phyloP scores from a whole-genome alignment of 805 yeast species.

The Wickerhamiella musiphila region DNA sequence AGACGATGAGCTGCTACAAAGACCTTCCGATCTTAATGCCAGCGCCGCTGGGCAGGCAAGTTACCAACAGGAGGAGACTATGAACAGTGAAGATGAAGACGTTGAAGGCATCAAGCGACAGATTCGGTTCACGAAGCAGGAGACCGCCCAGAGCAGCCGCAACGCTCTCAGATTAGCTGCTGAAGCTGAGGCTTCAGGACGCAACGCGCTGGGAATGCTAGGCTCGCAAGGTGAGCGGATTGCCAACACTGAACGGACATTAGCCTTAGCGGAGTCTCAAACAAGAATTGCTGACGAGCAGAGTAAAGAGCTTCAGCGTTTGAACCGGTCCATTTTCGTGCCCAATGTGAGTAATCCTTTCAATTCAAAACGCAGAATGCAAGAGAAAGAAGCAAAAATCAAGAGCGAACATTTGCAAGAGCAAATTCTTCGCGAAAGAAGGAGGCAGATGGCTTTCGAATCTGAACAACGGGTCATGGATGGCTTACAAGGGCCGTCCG shows the following conservation, averaged over 20 bases:
- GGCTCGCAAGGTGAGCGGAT: slow-evolving; percentile 87
- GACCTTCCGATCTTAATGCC: slow-evolving; percentile 1
- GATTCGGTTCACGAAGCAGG: slow-evolving; percentile 68
- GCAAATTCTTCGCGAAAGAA: slow-evolving; percentile 42
- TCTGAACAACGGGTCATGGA: slow-evolving; percentile 53
- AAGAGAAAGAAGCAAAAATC: slow-evolving; percentile 55
- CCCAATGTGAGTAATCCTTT: slow-evolving; percentile 77
- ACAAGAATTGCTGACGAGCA: slow-evolving; percentile 68
- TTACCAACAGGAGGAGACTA: slow-evolving; percentile 7
- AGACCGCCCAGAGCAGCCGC: slow-evolving; percentile 69
- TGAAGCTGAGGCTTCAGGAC: slow-evolving; percentile 56
- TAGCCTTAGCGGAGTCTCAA: slow-evolving; percentile 65
- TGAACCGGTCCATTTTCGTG: slow-evolving; percentile 66
- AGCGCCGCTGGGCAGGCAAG: not conserved
- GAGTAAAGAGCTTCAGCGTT: slow-evolving; percentile 58
- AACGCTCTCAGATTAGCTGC: slow-evolving; percentile 59
- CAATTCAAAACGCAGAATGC: slow-evolving; percentile 58
- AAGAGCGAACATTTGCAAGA: slow-evolving; percentile 44
- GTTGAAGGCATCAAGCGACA: slow-evolving; percentile 74
- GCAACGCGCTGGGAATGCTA: slow-evolving; percentile 75
- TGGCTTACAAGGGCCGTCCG: slow-evolving; percentile 23
- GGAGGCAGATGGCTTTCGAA: slow-evolving; percentile 39
- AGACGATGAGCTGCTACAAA: slow-evolving; percentile 7
- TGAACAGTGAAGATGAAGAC: slow-evolving; percentile 55
- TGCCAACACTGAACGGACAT: slow-evolving; percentile 59